Conservation (phyloP, 1,284 basidiomycete species). For the Cryptococcus deneoformans region DNA sequence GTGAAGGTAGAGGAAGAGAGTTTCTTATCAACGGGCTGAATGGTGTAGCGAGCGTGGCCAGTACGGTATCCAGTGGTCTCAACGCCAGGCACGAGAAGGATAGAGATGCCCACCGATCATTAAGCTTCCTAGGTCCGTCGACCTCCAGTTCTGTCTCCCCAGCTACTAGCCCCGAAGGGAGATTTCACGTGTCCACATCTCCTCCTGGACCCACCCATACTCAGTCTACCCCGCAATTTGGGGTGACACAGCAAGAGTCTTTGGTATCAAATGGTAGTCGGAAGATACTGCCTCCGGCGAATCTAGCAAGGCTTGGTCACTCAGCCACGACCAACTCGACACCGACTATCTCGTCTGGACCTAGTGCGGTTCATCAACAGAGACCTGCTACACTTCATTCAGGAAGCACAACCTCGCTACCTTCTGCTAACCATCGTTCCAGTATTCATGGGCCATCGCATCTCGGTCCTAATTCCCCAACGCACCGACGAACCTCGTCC, state of each 20-base stretch:
- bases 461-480: slow-evolving; percentile 21
- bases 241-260: neutral
- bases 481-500: slow-evolving; percentile 12
- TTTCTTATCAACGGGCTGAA: slow-evolving; percentile 37
- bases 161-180: slow-evolving; percentile 10
- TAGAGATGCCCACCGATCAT: slow-evolving; percentile 3
- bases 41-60: slow-evolving; percentile 42
- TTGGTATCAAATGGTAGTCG: neutral
- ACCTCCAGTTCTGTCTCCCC: slow-evolving; percentile 3
- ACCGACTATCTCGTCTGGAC: slow-evolving; percentile 5
- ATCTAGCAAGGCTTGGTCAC: slow-evolving; percentile 25
- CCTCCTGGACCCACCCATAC: slow-evolving; percentile 18
- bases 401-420: slow-evolving; percentile 8
- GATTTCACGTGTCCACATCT: slow-evolving; percentile 5
- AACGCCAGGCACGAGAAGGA: slow-evolving; percentile 8
- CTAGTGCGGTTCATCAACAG: slow-evolving; percentile 1
- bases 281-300: slow-evolving; percentile 31
- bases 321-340: slow-evolving; percentile 7
- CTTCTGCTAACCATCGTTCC: slow-evolving; percentile 1
- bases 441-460: slow-evolving; percentile 21
- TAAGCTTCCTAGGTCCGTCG: slow-evolving; percentile 9
- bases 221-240: slow-evolving; percentile 16
- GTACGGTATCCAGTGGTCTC: slow-evolving; percentile 26
- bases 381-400: slow-evolving; percentile 9
- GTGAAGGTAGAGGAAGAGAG: slow-evolving; percentile 41